These are phyloP conservation scores for Globisporangium spinosum DNA, from an alignment of 352 stramenopile genomes.

Conservation along the genomic window DNA sequence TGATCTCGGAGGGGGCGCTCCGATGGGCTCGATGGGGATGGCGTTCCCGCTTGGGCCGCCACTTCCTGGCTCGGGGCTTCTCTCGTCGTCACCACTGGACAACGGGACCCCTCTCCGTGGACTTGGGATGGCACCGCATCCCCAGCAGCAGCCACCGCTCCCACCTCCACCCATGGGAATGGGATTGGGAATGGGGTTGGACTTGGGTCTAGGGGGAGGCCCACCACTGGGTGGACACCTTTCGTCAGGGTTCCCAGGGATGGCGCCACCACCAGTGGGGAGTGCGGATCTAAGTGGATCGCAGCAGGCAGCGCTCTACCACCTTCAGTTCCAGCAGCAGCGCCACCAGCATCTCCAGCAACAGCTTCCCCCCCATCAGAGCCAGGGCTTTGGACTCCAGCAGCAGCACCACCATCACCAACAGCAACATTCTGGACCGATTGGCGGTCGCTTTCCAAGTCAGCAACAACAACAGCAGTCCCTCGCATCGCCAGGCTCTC, in stretches of 20 bases:
- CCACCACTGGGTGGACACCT: neutral
- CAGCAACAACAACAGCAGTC: conserved; percentile 6
- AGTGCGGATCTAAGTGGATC: neutral
- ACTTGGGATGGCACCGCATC: conserved; percentile 17
- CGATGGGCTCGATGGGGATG: conserved; percentile 1
- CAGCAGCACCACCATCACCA: neutral
- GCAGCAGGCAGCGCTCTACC: conserved; percentile 28
- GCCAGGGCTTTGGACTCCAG: conserved; percentile 24
- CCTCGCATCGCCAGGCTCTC: neutral
- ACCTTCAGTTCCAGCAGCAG: conserved; percentile 45
- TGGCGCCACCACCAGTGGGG: neutral
- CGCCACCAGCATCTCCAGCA: conserved; percentile 29
- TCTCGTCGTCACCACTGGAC: conserved; percentile 5
- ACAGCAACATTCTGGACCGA: neutral
- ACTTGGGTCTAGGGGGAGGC: neutral
- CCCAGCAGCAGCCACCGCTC: conserved; percentile 10
- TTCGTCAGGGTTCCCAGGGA: neutral
- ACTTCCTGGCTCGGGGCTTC: neutral
- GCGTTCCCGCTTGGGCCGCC: conserved; percentile 4
- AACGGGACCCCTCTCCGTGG: conserved; percentile 5
- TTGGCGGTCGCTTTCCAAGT: conserved; percentile 12
- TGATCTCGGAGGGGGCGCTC: neutral
- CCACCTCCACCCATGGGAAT: conserved; percentile 11
- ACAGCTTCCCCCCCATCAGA: conserved; percentile 20
- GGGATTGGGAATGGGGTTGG: conserved; percentile 10